These are phyloP conservation scores for Psilocybe cyanescens DNA, from an alignment of 768 basidiomycete genomes.

Conservation along the genomic window DNA sequence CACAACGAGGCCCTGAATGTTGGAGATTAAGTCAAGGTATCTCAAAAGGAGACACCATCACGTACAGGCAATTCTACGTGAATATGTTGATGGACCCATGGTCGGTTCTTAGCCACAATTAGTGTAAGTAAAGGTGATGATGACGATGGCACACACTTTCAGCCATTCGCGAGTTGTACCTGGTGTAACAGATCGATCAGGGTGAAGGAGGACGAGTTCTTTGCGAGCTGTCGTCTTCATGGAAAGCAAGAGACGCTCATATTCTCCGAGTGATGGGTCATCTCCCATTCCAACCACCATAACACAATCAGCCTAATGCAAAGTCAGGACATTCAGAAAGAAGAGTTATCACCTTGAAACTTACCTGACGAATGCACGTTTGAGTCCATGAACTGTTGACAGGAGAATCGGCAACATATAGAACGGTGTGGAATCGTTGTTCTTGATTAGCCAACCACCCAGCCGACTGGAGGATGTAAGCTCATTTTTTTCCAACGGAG, in stretches of 20 bases:
- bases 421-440: conserved; percentile 89
- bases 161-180: conserved; percentile 97
- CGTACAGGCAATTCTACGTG: conserved; percentile 89
- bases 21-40: conserved; percentile 1
- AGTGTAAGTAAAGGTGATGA: background rate
- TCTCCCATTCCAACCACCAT: conserved; percentile 95
- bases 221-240: conserved; percentile 99
- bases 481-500: background rate
- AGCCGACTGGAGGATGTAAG: conserved; percentile 36
- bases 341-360: background rate
- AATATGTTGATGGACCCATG: conserved; percentile 96
- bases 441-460: conserved; percentile 96
- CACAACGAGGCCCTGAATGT: conserved; percentile 65
- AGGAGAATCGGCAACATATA: conserved; percentile 96
- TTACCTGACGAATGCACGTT: conserved; percentile 93
- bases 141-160: conserved; percentile 55
- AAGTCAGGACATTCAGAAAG: background rate
- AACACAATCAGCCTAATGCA: conserved; percentile 83
- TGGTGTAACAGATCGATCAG: conserved; percentile 84
- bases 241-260: conserved; percentile 88
- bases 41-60: conserved; percentile 8
- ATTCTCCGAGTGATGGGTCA: conserved; percentile 90
- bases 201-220: conserved; percentile 92
- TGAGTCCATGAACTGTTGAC: conserved; percentile 97
- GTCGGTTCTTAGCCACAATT: conserved; percentile 66